Base-by-base conservation (phyloP, 306 rosid genomes). In the Rubus idaeus region DNA sequence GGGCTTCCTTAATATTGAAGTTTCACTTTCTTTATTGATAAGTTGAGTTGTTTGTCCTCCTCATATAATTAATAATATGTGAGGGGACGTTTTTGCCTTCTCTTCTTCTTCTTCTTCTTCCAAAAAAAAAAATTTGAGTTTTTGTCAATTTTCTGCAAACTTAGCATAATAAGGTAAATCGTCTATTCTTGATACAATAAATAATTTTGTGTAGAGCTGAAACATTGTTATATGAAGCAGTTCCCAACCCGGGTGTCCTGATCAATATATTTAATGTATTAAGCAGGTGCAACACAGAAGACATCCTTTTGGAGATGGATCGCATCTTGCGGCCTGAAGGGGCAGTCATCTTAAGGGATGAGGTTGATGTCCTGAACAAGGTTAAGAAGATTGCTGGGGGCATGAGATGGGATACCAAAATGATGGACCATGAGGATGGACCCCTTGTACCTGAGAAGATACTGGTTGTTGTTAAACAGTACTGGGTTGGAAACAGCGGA, bases 391-490 rank as follows among this genome's bases (percentile, higher is more conserved):
- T 94, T 60, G 91, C 92, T 53, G 82, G 93, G 9, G 97, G 96
- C 30, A 87, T 95, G 87, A 89, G 96, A 89, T 95, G 99, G 97
- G 86, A 88, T 80, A 67, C 89, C 74, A 95, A 89, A 85, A 40
- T 95, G 91, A 37, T 92, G 87, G 97, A 95, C 84, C 96, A 95
- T 64, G 99, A 95, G 85, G 97, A 95, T 69, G 97, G 96, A 0
- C 96, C 97, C 18, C 87, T 92, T 65, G 95, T 92, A 17, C 95
- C 97, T 3, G 88, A 84, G 87, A 95, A 95, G 86, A 87, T 94
- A 78, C 70, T 94, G 88, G 92, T 94, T 70, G 90, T 88, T 57
- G 82, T 86, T 1, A 94, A 94, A 79, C 81, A 85, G 70, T 91
- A 94, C 81, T 94, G 97, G 98, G 96, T 94, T 80, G 93, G 68